Evolutionary conservation across 768 basidiomycete genomes (phyloP).

Genomic region (Boletus subparvulus): DNA sequence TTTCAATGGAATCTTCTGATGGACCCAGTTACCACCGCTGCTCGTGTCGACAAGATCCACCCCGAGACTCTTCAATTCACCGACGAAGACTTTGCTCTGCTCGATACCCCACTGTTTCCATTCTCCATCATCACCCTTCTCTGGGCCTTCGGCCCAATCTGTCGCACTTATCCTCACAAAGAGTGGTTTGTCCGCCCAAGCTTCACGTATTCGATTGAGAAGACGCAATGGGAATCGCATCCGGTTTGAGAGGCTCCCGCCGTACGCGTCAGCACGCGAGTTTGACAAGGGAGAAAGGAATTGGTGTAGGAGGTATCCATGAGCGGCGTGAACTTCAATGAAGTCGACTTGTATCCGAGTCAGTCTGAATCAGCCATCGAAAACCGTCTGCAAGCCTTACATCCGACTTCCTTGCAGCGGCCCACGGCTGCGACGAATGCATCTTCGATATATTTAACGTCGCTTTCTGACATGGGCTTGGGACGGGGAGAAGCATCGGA

Average conservation of each 20-base stretch:
- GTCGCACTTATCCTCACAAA: constrained; percentile 69
- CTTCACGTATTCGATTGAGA: constrained; percentile 48
- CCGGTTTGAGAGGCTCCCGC: constrained; percentile 73
- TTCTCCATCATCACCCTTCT: constrained; percentile 49
- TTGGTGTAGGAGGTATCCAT: constrained; percentile 58
- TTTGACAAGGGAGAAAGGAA: constrained; percentile 80
- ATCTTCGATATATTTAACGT: constrained; percentile 56
- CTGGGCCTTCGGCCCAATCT: constrained; percentile 63
- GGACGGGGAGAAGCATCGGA: constrained; percentile 53
- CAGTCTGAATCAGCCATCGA: constrained; percentile 8
- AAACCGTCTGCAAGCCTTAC: constrained; percentile 35
- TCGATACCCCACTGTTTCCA: constrained; percentile 78
- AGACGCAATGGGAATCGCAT: constrained; percentile 65
- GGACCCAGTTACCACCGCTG: constrained; percentile 61
- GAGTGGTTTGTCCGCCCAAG: constrained; percentile 64
- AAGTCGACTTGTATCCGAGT: constrained; percentile 51
- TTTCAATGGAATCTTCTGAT: constrained; percentile 52
- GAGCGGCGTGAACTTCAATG: constrained; percentile 72
- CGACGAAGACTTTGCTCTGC: constrained; percentile 62
- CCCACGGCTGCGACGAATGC: constrained; percentile 57
- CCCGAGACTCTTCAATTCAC: constrained; percentile 56
- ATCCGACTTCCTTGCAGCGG: constrained; percentile 60
- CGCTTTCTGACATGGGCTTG: constrained; percentile 52
- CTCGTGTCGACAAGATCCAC: constrained; percentile 78
- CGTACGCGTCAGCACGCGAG: constrained; percentile 65